These are phyloP conservation scores for Pseudoneurospora amorphoporcata DNA, from an alignment of 495 filamentous ascomycete genomes.

Conservation along the genomic window DNA sequence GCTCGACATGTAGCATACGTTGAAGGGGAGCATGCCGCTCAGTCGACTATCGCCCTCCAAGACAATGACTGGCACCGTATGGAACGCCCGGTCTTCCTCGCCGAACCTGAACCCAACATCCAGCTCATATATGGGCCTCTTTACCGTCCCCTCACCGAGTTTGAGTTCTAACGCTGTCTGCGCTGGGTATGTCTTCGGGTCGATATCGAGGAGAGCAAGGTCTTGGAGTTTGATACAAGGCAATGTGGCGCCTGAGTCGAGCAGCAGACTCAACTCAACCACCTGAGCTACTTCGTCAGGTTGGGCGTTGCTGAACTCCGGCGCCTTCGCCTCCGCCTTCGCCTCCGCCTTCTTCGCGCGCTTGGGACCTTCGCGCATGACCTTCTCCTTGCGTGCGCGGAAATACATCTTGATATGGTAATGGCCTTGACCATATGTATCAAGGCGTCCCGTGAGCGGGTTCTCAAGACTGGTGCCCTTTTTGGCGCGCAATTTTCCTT, in stretches of 20 bases:
- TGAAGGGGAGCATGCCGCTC: constrained; percentile 33
- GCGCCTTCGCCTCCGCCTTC: not conserved
- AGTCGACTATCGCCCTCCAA: constrained; percentile 21
- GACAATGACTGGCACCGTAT: constrained; percentile 20
- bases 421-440: constrained; percentile 14
- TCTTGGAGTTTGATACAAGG: constrained; percentile 28
- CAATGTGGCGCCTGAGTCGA: constrained; percentile 37
- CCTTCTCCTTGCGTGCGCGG: constrained; percentile 9
- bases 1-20: constrained; percentile 29
- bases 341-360: not conserved
- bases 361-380: not conserved
- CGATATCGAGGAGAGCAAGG: constrained; percentile 23
- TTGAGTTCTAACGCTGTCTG: constrained; percentile 15
- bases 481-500: constrained; percentile 13
- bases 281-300: not conserved
- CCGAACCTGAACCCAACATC: constrained; percentile 21
- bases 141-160: constrained; percentile 9
- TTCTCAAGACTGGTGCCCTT: constrained; percentile 22
- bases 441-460: constrained; percentile 3
- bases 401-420: constrained; percentile 19
- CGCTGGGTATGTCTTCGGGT: constrained; percentile 25
- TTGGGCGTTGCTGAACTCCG: not conserved
- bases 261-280: constrained; percentile 20
- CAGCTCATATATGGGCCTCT: constrained; percentile 31
- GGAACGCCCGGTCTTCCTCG: not conserved